Percentiles rank a stretch among this genome's conserved stretches.
These are phyloP conservation scores for Metschnikowia borealis DNA, from an alignment of 805 yeast species.

Conservation along the genomic window DNA sequence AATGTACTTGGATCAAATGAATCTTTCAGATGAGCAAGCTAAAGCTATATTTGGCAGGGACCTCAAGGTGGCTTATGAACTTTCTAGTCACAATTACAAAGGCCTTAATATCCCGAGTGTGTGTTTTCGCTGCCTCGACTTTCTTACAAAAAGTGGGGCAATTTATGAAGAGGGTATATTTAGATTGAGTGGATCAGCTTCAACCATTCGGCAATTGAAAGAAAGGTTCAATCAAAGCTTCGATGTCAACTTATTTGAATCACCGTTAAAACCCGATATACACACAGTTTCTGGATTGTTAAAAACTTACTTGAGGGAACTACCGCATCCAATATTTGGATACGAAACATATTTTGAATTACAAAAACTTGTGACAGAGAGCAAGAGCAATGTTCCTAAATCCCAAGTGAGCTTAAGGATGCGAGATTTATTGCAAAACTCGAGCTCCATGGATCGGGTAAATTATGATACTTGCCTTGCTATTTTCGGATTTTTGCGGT, in stretches of 20 bases:
- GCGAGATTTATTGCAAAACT: conserved; percentile 29
- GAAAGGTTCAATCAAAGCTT: conserved; percentile 61
- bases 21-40: conserved; percentile 30
- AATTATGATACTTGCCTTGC: conserved; percentile 59
- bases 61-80: conserved; percentile 45
- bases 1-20: conserved; percentile 32
- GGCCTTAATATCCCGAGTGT: conserved; percentile 66
- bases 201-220: conserved; percentile 65
- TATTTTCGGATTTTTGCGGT: conserved; percentile 62
- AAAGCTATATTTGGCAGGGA: conserved; percentile 63
- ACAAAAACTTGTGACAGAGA: conserved; percentile 12
- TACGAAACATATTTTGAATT: conserved; percentile 37
- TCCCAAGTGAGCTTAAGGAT: conserved; percentile 26
- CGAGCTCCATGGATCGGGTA: conserved; percentile 44
- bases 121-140: conserved; percentile 69
- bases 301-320: conserved; percentile 74
- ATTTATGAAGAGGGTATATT: conserved; percentile 88
- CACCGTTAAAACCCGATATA: conserved; percentile 56
- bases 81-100: conserved; percentile 47
- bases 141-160: conserved; percentile 61
- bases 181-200: conserved; percentile 83
- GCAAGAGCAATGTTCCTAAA: conserved; percentile 15
- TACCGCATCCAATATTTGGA: conserved; percentile 69
- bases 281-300: conserved; percentile 85
- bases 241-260: conserved; percentile 62